Percentiles rank a stretch among this genome's conserved stretches.
phyloP scores from a whole-genome alignment of 2,329 filamentous ascomycete genomes.

The Aaosphaeria arxii region DNA sequence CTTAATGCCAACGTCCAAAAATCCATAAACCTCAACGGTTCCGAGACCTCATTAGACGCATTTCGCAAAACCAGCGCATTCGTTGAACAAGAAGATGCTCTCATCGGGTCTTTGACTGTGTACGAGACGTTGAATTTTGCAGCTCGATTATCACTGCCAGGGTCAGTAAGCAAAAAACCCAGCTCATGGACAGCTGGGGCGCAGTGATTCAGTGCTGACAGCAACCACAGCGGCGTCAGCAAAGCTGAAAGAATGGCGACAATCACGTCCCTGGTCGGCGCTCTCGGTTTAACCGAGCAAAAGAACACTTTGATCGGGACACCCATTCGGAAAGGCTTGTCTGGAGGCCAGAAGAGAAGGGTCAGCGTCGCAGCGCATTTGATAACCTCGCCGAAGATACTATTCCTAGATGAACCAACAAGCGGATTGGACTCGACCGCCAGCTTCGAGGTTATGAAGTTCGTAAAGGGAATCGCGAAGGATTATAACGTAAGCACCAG shows the following conservation, averaged over 20 bases:
- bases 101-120: constrained; percentile 78
- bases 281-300: constrained; percentile 71
- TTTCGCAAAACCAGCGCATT: constrained; percentile 70
- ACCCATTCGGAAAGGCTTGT: constrained; percentile 77
- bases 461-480: constrained; percentile 64
- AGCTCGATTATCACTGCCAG: constrained; percentile 61
- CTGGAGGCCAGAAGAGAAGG: constrained; percentile 79
- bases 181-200: not conserved
- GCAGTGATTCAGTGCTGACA: constrained; percentile 8
- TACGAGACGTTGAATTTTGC: constrained; percentile 77
- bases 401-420: constrained; percentile 83
- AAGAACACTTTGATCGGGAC: constrained; percentile 74
- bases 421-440: constrained; percentile 78
- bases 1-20: constrained; percentile 55
- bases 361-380: constrained; percentile 78
- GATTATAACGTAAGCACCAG: constrained; percentile 57
- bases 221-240: constrained; percentile 41
- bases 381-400: constrained; percentile 74
- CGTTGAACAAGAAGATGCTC: constrained; percentile 84
- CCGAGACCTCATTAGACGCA: constrained; percentile 46
- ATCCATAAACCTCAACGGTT: constrained; percentile 62
- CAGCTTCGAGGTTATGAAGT: constrained; percentile 72
- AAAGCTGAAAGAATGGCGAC: constrained; percentile 60
- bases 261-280: constrained; percentile 63
- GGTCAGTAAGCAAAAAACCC: constrained; percentile 10